These are phyloP conservation scores for Peniophora sp. DNA, from an alignment of 1,284 basidiomycete genomes.

Conservation along the genomic window DNA sequence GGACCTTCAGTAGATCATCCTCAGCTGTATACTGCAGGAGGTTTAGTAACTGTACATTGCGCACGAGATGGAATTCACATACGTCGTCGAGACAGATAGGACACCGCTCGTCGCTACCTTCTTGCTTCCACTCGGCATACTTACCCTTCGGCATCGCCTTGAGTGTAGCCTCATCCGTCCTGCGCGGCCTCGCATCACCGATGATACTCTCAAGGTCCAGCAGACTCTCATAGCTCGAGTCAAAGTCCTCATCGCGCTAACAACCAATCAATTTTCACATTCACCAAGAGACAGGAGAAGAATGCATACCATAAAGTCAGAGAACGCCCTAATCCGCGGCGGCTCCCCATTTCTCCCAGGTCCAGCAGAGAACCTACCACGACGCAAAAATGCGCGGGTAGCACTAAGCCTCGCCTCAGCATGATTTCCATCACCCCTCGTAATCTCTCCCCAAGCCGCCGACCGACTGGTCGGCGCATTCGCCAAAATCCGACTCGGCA, in stretches of 20 bases:
- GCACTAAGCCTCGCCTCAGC: neutral
- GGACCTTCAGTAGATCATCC: conserved; percentile 53
- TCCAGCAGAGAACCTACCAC: conserved; percentile 1
- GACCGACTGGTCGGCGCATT: too few relatives aligned
- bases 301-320: conserved; percentile 51
- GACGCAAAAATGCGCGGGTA: neutral
- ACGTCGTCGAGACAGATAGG: conserved; percentile 78
- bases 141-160: conserved; percentile 46
- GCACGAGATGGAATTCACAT: conserved; percentile 21
- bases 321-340: conserved; percentile 27
- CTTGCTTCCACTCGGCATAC: conserved; percentile 57
- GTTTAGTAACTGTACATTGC: conserved; percentile 7
- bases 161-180: conserved; percentile 53
- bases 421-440: neutral
- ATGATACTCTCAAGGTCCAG: conserved; percentile 47
- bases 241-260: conserved; percentile 67
- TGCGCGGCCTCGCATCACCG: conserved; percentile 56
- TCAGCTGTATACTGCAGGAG: conserved; percentile 43
- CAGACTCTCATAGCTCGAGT: conserved; percentile 61
- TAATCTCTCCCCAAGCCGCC: neutral
- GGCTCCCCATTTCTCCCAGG: conserved; percentile 2
- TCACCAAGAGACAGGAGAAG: neutral
- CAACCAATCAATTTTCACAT: conserved; percentile 4
- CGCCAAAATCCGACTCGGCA: too few relatives aligned
- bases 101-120: conserved; percentile 60